A percentile compares a stretch with the other conserved stretches of the same genome.
Conservation (phyloP, 1,139 yeast species). For the Diutina mesorugosa region DNA sequence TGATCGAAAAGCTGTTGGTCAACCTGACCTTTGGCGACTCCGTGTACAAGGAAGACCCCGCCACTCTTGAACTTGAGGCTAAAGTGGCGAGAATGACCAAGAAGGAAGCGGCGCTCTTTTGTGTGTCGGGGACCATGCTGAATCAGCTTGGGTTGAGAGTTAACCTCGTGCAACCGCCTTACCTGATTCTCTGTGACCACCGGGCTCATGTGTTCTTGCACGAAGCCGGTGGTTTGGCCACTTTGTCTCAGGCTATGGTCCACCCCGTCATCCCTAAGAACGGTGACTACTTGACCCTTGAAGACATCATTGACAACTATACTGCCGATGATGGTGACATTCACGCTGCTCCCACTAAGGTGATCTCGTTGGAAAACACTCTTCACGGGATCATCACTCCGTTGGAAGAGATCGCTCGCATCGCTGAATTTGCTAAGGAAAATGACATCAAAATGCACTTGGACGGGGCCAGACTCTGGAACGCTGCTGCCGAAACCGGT, state of each 20-base stretch:
- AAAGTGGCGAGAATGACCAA: conserved; percentile 64
- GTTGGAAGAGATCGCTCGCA: conserved; percentile 62
- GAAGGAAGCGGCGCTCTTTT: conserved; percentile 71
- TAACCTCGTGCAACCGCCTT: conserved; percentile 76
- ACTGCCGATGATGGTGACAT: conserved; percentile 74
- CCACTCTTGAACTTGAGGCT: conserved; percentile 52
- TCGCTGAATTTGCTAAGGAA: conserved; percentile 57
- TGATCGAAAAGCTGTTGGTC: conserved; percentile 49
- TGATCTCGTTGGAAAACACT: conserved; percentile 80
- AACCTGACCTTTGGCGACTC: conserved; percentile 58
- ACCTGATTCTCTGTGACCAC: conserved; percentile 70
- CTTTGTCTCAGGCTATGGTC: conserved; percentile 86
- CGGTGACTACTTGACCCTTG: conserved; percentile 66
- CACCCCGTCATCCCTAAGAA: conserved; percentile 68
- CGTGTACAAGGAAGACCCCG: conserved; percentile 74
- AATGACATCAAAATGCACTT: conserved; percentile 61
- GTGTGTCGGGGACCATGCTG: conserved; percentile 84
- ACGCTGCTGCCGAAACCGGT: conserved; percentile 70
- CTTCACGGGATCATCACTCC: conserved; percentile 77
- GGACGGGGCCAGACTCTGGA: conserved; percentile 96
- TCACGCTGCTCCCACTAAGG: conserved; percentile 81
- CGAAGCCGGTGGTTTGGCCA: conserved; percentile 89
- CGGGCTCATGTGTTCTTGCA: conserved; percentile 73
- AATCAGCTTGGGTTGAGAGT: conserved; percentile 80
- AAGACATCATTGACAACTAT: conserved; percentile 53